phyloP scores from a whole-genome alignment of 495 filamentous ascomycete genomes.

The Aspergillus nidulans region DNA sequence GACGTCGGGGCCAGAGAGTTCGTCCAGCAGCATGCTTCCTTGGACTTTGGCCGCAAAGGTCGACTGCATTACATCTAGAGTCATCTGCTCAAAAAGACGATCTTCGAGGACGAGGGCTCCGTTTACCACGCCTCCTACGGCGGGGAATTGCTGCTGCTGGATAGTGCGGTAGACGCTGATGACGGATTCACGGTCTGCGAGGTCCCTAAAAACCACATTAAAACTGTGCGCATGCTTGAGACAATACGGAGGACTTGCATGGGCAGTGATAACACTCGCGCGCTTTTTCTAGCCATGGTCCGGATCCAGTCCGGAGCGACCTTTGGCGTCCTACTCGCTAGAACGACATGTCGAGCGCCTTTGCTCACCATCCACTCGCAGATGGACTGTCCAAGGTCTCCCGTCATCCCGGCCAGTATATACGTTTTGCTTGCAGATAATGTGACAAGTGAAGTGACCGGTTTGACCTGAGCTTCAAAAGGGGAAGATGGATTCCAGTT shows the following conservation, averaged over 20 bases:
- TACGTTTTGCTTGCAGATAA: conserved; percentile 25
- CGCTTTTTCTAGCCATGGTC: neutral
- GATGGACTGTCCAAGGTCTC: conserved; percentile 24
- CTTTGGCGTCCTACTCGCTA: conserved; percentile 48
- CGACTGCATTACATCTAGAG: neutral
- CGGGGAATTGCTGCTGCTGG: neutral
- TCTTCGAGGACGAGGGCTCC: conserved; percentile 9
- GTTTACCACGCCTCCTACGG: conserved; percentile 11
- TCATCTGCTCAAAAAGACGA: neutral
- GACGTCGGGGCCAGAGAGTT: neutral
- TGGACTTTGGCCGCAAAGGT: conserved; percentile 3
- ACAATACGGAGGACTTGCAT: too few species aligned
- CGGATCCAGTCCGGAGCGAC: conserved; percentile 40
- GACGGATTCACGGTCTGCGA: conserved; percentile 4
- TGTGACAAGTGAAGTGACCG: conserved; percentile 4
- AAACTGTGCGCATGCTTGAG: too few species aligned
- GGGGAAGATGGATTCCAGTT: conserved; percentile 9
- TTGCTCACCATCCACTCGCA: conserved; percentile 18
- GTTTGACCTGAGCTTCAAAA: conserved; percentile 6
- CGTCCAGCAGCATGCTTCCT: conserved; percentile 4
- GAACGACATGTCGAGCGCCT: conserved; percentile 16
- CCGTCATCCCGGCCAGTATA: conserved; percentile 22
- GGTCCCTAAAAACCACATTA: neutral
- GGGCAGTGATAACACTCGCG: too few species aligned
- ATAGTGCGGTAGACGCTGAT: neutral